Evolutionary conservation across 257 asterid species (phyloP).

Genomic region (Jaltomata sinuosa): DNA sequence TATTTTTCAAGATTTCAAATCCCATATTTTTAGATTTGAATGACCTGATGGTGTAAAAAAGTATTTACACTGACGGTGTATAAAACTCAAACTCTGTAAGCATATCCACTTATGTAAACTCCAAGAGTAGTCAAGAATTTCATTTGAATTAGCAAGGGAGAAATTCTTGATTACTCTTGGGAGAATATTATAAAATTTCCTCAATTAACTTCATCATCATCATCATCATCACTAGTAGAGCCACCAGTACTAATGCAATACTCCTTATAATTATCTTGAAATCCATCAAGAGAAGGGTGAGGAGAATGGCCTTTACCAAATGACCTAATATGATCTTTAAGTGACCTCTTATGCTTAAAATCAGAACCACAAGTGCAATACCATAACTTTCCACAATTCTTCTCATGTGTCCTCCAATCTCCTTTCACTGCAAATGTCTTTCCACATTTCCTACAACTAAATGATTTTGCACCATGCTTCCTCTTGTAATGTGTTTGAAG

Average conservation of each 20-base stretch:
- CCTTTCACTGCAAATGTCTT: constrained; percentile 84
- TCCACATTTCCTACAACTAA: constrained; percentile 66
- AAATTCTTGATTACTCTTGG: neutral
- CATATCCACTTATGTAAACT: neutral
- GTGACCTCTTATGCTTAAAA: constrained; percentile 83
- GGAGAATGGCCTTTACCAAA: constrained; percentile 76
- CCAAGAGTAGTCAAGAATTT: constrained; percentile 2
- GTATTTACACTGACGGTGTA: neutral
- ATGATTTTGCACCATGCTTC: constrained; percentile 82
- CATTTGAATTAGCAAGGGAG: neutral
- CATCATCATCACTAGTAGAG: constrained; percentile 52
- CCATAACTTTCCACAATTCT: constrained; percentile 91
- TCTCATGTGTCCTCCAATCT: constrained; percentile 93
- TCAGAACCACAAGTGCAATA: constrained; percentile 83
- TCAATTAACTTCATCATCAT: constrained; percentile 33
- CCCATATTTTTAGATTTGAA: neutral
- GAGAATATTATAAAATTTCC: neutral
- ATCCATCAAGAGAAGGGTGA: constrained; percentile 46
- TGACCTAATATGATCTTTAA: constrained; percentile 76
- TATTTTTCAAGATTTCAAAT: neutral
- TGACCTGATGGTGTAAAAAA: neutral
- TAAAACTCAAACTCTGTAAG: neutral
- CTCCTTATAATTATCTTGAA: constrained; percentile 38
- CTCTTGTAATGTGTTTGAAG: constrained; percentile 93
- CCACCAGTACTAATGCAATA: constrained; percentile 25